phyloP scores from a whole-genome alignment of 345 rosid species.

The Lumnitzera littorea region DNA sequence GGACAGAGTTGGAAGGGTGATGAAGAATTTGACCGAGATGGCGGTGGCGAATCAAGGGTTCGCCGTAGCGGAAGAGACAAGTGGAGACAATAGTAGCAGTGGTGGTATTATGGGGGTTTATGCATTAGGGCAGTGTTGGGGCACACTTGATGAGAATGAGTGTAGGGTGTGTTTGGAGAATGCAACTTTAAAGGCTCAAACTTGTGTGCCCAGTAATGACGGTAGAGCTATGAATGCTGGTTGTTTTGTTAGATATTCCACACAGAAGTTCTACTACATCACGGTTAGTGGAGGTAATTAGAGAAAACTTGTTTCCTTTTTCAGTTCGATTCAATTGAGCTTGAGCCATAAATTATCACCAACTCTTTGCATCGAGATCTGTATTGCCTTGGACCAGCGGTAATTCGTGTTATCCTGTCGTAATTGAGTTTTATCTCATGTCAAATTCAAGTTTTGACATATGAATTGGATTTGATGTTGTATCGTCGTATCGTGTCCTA shows the following conservation, averaged over 20 bases:
- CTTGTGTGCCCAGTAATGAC: conserved; percentile 32
- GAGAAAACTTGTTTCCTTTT: not conserved
- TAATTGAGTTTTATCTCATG: too few relatives aligned
- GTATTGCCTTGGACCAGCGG: too few relatives aligned
- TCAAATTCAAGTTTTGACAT: too few relatives aligned
- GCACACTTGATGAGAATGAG: conserved; percentile 23
- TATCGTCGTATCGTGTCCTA: too few relatives aligned
- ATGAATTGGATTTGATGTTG: too few relatives aligned
- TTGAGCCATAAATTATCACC: too few relatives aligned
- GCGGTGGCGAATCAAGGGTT: conserved; percentile 37
- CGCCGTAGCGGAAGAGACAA: conserved; percentile 17
- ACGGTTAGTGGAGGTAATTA: conserved; percentile 6
- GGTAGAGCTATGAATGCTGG: conserved; percentile 62
- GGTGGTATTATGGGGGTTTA: conserved; percentile 25
- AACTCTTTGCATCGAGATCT: too few relatives aligned
- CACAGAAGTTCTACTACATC: conserved; percentile 28
- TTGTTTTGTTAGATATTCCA: conserved; percentile 55
- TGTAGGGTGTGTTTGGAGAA: conserved; percentile 44
- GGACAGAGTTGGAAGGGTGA: conserved; percentile 18
- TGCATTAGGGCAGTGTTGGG: conserved; percentile 75
- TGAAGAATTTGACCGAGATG: conserved; percentile 26
- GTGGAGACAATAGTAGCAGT: not conserved
- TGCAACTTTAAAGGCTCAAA: conserved; percentile 30
- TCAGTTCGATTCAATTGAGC: not conserved
- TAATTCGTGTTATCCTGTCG: too few relatives aligned